phyloP scores from a whole-genome alignment of 768 basidiomycete genomes.

The Mycena kentingensis region DNA sequence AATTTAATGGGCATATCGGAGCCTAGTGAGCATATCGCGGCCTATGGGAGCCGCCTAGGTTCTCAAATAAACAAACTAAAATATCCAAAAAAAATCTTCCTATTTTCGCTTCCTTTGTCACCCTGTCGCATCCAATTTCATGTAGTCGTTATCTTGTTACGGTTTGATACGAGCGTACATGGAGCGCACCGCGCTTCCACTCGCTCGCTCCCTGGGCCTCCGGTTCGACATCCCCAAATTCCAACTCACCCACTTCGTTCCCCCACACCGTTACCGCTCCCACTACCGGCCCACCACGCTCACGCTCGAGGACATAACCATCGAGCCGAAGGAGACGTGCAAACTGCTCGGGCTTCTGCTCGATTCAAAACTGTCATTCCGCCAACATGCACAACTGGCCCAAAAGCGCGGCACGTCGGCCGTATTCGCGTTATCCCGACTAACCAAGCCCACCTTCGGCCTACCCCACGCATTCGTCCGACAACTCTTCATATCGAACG shows the following conservation, averaged over 20 bases:
- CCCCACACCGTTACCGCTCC: not conserved
- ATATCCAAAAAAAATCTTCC: no score
- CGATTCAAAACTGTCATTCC: constrained; percentile 15
- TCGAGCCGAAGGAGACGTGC: not conserved
- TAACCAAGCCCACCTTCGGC: constrained; percentile 7
- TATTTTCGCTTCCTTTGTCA: no score
- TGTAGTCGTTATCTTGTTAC: no score
- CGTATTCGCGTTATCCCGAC: not conserved
- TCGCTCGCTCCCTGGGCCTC: not conserved
- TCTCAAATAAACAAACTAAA: no score
- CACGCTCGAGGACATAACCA: not conserved
- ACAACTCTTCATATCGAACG: constrained; percentile 10
- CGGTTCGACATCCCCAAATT: constrained; percentile 1
- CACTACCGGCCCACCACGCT: not conserved
- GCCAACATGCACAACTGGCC: constrained; percentile 12
- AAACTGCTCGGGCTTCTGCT: constrained; percentile 19
- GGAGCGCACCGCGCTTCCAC: not conserved
- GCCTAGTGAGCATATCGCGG: no score
- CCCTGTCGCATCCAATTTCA: no score
- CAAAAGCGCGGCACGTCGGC: constrained; percentile 7
- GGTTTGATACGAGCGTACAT: not conserved
- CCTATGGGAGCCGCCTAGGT: no score
- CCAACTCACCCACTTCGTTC: constrained; percentile 5
- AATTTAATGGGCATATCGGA: no score
- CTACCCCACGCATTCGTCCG: constrained; percentile 14